phyloP scores from a whole-genome alignment of 2,329 filamentous ascomycete genomes.

The Aspergillus nomiae region DNA sequence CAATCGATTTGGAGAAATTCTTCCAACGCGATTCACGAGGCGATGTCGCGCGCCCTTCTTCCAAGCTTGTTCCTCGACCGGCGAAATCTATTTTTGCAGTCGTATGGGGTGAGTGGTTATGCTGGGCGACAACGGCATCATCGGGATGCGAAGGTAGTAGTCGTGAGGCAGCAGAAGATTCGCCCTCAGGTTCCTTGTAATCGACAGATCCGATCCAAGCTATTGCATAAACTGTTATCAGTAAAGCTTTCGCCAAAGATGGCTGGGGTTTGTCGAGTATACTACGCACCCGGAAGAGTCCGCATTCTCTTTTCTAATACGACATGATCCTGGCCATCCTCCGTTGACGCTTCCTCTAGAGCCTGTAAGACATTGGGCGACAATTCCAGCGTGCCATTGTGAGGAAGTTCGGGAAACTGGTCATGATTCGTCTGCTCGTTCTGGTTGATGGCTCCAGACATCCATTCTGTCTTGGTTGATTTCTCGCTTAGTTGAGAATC shows the following conservation, averaged over 20 bases:
- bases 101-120: slow-evolving; percentile 45
- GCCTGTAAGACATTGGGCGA: slow-evolving; percentile 21
- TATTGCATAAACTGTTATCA: slow-evolving; percentile 18
- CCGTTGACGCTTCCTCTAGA: slow-evolving; percentile 18
- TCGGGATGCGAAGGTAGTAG: slow-evolving; percentile 41
- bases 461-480: slow-evolving; percentile 18
- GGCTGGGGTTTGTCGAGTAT: neutral
- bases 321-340: slow-evolving; percentile 16
- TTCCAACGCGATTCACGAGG: slow-evolving; percentile 50
- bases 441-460: slow-evolving; percentile 12
- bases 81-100: slow-evolving; percentile 26
- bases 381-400: slow-evolving; percentile 23
- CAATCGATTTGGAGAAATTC: slow-evolving; percentile 45
- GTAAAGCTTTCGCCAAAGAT: slow-evolving; percentile 1
- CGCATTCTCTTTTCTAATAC: slow-evolving; percentile 25
- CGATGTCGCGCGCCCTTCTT: slow-evolving; percentile 4
- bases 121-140: slow-evolving; percentile 48
- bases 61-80: slow-evolving; percentile 9
- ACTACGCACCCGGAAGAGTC: slow-evolving; percentile 40
- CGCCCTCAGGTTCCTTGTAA: slow-evolving; percentile 37
- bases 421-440: slow-evolving; percentile 24
- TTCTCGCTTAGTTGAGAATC: slow-evolving; percentile 26
- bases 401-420: slow-evolving; percentile 18
- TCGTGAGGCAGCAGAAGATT: slow-evolving; percentile 34
- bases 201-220: slow-evolving; percentile 49